Evolutionary conservation across 176 grass and related monocot genomes (phyloP).

Genomic region (Bonia amplexicaulis): DNA sequence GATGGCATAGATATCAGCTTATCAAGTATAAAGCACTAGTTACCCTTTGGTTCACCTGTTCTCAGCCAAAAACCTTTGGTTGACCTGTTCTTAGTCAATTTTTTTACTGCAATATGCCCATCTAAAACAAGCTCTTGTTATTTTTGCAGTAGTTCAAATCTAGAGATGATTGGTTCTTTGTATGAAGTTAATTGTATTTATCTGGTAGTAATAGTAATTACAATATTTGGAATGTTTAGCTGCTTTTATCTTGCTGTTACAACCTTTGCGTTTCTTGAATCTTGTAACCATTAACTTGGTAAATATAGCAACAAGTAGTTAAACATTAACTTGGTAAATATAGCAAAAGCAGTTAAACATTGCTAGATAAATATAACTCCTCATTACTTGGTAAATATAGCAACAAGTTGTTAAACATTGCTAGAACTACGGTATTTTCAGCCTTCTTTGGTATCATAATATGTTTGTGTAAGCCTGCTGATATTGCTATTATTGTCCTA

Average conservation of each 20-base stretch:
- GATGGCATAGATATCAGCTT: too few relatives aligned
- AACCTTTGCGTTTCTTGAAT: not conserved
- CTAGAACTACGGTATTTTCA: not conserved
- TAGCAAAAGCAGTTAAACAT: too few relatives aligned
- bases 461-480: not conserved
- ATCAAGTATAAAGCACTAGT: too few relatives aligned
- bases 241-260: not conserved
- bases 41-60: too few relatives aligned
- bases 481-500: not conserved
- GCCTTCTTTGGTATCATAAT: not conserved
- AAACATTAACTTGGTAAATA: too few relatives aligned
- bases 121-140: not conserved
- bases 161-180: not conserved
- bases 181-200: not conserved
- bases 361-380: not conserved
- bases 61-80: too few relatives aligned
- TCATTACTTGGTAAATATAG: not conserved
- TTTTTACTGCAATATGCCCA: conserved; percentile 29
- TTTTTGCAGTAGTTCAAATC: not conserved
- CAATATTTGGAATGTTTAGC: not conserved
- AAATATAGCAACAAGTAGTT: too few relatives aligned
- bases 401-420: not conserved
- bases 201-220: not conserved
- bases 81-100: too few relatives aligned
- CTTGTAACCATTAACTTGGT: not conserved